These are phyloP conservation scores for Setaria viridis DNA, from an alignment of 202 grass and related monocot species.

Conservation along the genomic window DNA sequence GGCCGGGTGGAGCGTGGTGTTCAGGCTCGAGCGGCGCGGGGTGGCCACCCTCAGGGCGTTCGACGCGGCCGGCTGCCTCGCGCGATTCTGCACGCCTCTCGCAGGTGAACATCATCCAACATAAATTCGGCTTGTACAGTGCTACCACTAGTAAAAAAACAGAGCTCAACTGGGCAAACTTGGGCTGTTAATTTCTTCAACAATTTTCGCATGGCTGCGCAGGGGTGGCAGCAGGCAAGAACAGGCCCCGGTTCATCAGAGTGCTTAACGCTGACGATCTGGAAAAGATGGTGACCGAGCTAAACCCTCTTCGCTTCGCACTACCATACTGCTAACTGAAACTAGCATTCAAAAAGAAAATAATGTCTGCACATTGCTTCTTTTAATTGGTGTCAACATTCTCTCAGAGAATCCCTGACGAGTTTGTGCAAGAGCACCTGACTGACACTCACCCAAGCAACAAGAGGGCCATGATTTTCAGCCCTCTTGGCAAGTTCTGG, in stretches of 20 bases:
- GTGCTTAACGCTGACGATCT: slow-evolving; percentile 14
- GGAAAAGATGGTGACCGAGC: slow-evolving; percentile 42
- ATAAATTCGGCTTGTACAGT: background rate
- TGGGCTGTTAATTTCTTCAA: background rate
- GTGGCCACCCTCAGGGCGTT: slow-evolving; percentile 53
- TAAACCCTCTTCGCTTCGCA: background rate
- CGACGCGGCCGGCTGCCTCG: slow-evolving; percentile 43
- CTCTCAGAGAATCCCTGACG: slow-evolving; percentile 42
- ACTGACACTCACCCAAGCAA: background rate
- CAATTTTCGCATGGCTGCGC: background rate
- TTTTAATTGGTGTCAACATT: background rate
- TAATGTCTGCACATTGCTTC: background rate
- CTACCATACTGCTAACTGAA: background rate
- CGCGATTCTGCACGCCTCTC: slow-evolving; percentile 14
- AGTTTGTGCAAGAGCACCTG: slow-evolving; percentile 48
- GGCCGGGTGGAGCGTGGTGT: slow-evolving; percentile 53
- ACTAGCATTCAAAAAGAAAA: background rate
- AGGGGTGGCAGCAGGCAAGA: slow-evolving; percentile 30
- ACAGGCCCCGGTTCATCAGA: slow-evolving; percentile 47
- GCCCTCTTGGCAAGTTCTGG: slow-evolving; percentile 39
- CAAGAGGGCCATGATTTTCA: slow-evolving; percentile 24
- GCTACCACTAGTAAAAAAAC: background rate
- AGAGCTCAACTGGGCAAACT: background rate
- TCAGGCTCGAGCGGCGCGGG: slow-evolving; percentile 56
- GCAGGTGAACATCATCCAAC: background rate